Evolutionary conservation across 805 yeast genomes (phyloP).

Genomic region (Yamadazyma insecticola): DNA sequence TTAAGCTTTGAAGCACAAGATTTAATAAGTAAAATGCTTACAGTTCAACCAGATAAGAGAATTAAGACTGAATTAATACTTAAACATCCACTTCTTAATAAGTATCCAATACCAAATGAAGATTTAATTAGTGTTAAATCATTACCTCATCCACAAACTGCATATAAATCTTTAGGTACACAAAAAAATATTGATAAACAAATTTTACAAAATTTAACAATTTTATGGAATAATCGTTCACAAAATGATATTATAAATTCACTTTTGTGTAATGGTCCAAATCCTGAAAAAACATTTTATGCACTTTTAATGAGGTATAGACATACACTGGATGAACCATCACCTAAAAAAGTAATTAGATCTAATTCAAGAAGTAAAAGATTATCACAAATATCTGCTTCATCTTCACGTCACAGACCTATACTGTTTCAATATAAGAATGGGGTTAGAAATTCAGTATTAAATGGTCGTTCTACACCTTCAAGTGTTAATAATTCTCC

Average conservation of each 20-base stretch:
- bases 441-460: slow-evolving; percentile 18
- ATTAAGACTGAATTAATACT: slow-evolving; percentile 64
- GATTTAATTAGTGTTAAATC: slow-evolving; percentile 41
- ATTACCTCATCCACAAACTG: slow-evolving; percentile 54
- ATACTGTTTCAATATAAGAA: slow-evolving; percentile 38
- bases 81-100: slow-evolving; percentile 49
- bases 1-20: slow-evolving; percentile 64
- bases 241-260: slow-evolving; percentile 35
- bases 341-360: neutral
- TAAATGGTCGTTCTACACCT: slow-evolving; percentile 23
- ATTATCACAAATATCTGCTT: slow-evolving; percentile 29
- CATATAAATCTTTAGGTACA: slow-evolving; percentile 46
- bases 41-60: slow-evolving; percentile 68
- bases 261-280: slow-evolving; percentile 34
- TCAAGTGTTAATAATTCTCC: slow-evolving; percentile 34
- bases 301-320: slow-evolving; percentile 42
- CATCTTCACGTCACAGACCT: slow-evolving; percentile 31
- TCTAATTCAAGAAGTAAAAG: slow-evolving; percentile 16
- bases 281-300: slow-evolving; percentile 44
- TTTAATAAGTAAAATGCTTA: slow-evolving; percentile 59
- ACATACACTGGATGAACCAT: slow-evolving; percentile 32
- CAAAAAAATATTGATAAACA: slow-evolving; percentile 46
- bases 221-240: slow-evolving; percentile 54
- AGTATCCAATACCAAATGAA: slow-evolving; percentile 46
- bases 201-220: slow-evolving; percentile 50